phyloP scores from a whole-genome alignment of 2,329 filamentous ascomycete species.

The Colletotrichum lupini region DNA sequence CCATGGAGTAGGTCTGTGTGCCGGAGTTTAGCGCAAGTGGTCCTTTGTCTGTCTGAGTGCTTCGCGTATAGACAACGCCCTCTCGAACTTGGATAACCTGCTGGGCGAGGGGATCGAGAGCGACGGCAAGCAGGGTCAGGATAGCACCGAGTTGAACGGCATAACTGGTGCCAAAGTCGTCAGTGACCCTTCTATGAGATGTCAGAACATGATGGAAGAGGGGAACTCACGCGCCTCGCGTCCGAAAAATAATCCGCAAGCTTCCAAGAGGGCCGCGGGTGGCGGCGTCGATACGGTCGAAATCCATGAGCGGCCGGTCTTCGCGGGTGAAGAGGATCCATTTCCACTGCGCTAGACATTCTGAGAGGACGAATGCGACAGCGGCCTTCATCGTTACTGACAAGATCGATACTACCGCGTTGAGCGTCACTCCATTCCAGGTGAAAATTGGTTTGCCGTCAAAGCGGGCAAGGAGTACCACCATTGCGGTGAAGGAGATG shows the following conservation, averaged over 20 bases:
- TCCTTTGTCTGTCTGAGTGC: background rate
- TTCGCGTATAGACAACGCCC: background rate
- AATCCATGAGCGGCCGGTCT: constrained; percentile 9
- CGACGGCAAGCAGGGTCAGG: constrained; percentile 12
- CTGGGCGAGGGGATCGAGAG: constrained; percentile 15
- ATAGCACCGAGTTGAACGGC: constrained; percentile 1
- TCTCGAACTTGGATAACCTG: constrained; percentile 4
- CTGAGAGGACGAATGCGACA: background rate
- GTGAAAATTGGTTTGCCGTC: background rate
- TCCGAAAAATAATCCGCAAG: background rate
- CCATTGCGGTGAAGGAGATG: background rate
- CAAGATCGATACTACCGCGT: background rate
- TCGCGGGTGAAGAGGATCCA: constrained; percentile 8
- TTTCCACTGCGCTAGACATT: constrained; percentile 27
- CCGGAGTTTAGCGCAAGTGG: background rate
- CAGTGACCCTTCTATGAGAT: background rate
- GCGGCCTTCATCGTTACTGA: background rate
- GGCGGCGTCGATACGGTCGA: constrained; percentile 12
- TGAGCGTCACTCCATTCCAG: constrained; percentile 6
- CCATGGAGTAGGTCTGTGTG: background rate
- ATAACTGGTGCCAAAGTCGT: background rate
- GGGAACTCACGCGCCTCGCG: background rate
- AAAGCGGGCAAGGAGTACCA: background rate
- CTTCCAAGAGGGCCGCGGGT: background rate
- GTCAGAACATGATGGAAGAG: accelerated